A percentile compares a stretch with the other conserved stretches of the same genome.
Evolutionary conservation across 1,139 yeast species (phyloP).

Genomic region (Candida glucosophila): DNA sequence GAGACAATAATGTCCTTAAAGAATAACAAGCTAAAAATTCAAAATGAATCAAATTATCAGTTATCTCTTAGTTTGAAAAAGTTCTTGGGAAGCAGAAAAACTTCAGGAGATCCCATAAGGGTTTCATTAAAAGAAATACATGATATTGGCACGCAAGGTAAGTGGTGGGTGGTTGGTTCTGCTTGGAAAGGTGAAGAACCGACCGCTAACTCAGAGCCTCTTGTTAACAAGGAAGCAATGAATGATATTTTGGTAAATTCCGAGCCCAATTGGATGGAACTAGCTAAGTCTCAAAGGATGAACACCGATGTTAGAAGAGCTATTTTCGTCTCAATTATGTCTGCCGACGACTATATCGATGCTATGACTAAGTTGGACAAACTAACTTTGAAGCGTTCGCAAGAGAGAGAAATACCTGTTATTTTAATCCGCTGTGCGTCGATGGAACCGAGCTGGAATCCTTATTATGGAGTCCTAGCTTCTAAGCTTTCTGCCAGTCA

Average conservation of each 20-base stretch:
- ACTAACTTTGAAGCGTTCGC: conserved; percentile 68
- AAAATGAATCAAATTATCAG: conserved; percentile 39
- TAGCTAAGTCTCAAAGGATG: conserved; percentile 84
- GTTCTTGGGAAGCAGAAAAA: conserved; percentile 44
- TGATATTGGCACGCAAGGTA: conserved; percentile 69
- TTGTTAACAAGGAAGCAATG: conserved; percentile 26
- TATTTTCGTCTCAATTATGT: conserved; percentile 87
- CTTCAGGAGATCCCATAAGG: conserved; percentile 66
- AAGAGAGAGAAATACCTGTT: conserved; percentile 79
- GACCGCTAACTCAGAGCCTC: conserved; percentile 13
- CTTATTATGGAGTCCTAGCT: conserved; percentile 81
- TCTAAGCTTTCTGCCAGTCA: conserved; percentile 65
- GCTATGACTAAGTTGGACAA: conserved; percentile 79
- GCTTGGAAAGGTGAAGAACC: conserved; percentile 74
- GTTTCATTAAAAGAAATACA: conserved; percentile 79
- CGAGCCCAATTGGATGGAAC: conserved; percentile 82
- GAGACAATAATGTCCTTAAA: conserved; percentile 82
- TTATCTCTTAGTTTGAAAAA: conserved; percentile 59
- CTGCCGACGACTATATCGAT: conserved; percentile 87
- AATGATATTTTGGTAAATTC: conserved; percentile 56
- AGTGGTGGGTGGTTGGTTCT: conserved; percentile 99
- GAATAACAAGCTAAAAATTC: conserved; percentile 66
- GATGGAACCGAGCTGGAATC: conserved; percentile 79
- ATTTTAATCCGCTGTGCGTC: conserved; percentile 81
- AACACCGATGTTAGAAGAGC: conserved; percentile 94